These are phyloP conservation scores for Penicilliopsis zonata DNA, from an alignment of 495 filamentous ascomycete species.

Conservation along the genomic window DNA sequence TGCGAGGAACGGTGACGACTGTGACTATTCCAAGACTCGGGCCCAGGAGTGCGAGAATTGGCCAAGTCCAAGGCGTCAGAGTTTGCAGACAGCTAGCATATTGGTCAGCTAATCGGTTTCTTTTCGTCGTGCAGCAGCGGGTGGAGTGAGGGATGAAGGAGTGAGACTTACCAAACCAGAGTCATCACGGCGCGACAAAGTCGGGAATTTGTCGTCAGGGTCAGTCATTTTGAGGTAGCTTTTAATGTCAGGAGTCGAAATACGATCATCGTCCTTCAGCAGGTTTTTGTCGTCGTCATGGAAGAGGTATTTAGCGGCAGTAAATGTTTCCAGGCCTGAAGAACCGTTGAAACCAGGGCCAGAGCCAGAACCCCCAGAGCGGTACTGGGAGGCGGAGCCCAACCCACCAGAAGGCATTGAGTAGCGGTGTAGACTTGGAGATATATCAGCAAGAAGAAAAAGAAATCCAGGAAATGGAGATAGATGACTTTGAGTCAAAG, in stretches of 20 bases:
- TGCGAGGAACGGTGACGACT: slow-evolving; percentile 68
- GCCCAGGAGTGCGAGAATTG: slow-evolving; percentile 51
- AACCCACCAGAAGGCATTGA: slow-evolving; percentile 71
- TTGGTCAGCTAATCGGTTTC: slow-evolving; percentile 8
- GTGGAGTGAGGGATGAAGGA: background rate
- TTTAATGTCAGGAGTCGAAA: slow-evolving; percentile 51
- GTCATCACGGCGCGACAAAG: slow-evolving; percentile 59
- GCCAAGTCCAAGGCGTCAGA: slow-evolving; percentile 75
- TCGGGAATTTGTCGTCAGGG: slow-evolving; percentile 73
- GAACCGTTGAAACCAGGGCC: slow-evolving; percentile 29
- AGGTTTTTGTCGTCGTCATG: slow-evolving; percentile 54
- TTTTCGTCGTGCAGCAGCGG: background rate
- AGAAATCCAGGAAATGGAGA: too few relatives aligned
- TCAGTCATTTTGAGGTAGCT: slow-evolving; percentile 61
- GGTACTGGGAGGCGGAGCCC: slow-evolving; percentile 48
- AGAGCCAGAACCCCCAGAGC: slow-evolving; percentile 33
- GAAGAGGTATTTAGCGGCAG: slow-evolving; percentile 74
- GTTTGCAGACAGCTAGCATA: slow-evolving; percentile 60
- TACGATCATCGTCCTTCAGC: slow-evolving; percentile 34
- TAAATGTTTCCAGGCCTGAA: slow-evolving; percentile 51
- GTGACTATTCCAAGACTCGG: slow-evolving; percentile 54
- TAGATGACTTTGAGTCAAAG: slow-evolving; percentile 1
- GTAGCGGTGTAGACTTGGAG: slow-evolving; percentile 61
- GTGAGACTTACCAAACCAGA: slow-evolving; percentile 52
- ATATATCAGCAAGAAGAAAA: slow-evolving; percentile 6